These are phyloP conservation scores for Chrysosporium queenslandicum DNA, from an alignment of 2,329 filamentous ascomycete genomes.

Conservation along the genomic window DNA sequence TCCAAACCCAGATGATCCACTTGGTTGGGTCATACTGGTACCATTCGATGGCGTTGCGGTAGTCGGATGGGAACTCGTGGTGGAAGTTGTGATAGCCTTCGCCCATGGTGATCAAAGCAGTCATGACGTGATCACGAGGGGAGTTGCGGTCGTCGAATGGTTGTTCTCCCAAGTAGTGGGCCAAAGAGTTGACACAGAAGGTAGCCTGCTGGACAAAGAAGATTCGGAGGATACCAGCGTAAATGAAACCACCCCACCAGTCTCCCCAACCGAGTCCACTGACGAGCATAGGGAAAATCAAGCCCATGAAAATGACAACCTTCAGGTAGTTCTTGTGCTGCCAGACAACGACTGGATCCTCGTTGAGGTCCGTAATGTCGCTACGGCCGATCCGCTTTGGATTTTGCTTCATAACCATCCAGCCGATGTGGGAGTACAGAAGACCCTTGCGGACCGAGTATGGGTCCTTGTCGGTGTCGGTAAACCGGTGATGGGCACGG, in stretches of 20 bases:
- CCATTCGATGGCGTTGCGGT: slow-evolving; percentile 86
- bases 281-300: slow-evolving; percentile 64
- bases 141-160: slow-evolving; percentile 90
- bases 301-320: slow-evolving; percentile 64
- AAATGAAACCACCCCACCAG: slow-evolving; percentile 72
- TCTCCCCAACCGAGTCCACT: slow-evolving; percentile 72
- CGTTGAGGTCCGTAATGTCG: slow-evolving; percentile 80
- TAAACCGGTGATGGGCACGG: slow-evolving; percentile 81
- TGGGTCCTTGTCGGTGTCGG: slow-evolving; percentile 84
- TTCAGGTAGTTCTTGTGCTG: slow-evolving; percentile 82
- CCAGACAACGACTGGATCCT: slow-evolving; percentile 75
- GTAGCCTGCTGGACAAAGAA: slow-evolving; percentile 88
- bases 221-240: slow-evolving; percentile 73
- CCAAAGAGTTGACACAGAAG: slow-evolving; percentile 85
- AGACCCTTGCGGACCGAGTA: slow-evolving; percentile 86
- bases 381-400: slow-evolving; percentile 78
- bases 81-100: slow-evolving; percentile 95
- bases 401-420: slow-evolving; percentile 93
- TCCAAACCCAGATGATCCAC: slow-evolving; percentile 78
- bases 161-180: slow-evolving; percentile 85
- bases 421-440: slow-evolving; percentile 72
- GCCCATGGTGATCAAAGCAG: slow-evolving; percentile 71
- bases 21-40: slow-evolving; percentile 88
- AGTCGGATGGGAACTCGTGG: slow-evolving; percentile 87
- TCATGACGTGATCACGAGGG: slow-evolving; percentile 78